A percentile compares a stretch with the other conserved stretches of the same genome.
Conservation (phyloP, 1,284 basidiomycete species). For the Sanghuangporus baumii region DNA sequence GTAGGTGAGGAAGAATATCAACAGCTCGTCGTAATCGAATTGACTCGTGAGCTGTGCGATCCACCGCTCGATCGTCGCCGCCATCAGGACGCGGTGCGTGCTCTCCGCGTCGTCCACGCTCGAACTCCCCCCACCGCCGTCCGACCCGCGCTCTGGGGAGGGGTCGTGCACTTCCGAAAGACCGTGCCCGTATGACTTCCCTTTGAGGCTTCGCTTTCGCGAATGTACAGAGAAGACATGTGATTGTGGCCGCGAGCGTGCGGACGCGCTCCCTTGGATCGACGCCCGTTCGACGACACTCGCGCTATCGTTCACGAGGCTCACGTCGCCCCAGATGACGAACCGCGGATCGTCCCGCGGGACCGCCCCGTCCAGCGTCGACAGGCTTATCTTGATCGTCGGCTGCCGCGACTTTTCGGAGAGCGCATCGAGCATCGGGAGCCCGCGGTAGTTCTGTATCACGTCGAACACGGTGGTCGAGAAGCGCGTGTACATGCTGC, state of each 20-base stretch:
- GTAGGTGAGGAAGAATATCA: conserved; percentile 86
- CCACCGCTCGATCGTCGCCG: conserved; percentile 87
- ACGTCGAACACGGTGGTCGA: conserved; percentile 74
- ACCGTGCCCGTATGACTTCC: conserved; percentile 19
- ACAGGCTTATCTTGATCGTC: conserved; percentile 61
- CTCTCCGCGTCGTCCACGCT: conserved; percentile 22
- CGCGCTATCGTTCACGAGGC: conserved; percentile 35
- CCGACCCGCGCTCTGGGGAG: conserved; percentile 23
- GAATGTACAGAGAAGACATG: conserved; percentile 44
- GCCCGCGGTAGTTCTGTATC: conserved; percentile 71
- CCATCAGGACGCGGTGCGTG: conserved; percentile 56
- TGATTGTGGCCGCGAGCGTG: conserved; percentile 32
- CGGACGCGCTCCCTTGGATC: conserved; percentile 8
- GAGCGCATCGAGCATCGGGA: conserved; percentile 61
- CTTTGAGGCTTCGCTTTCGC: conserved; percentile 29
- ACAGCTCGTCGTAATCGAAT: conserved; percentile 75
- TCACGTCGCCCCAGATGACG: conserved; percentile 78
- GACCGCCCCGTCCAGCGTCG: conserved; percentile 56
- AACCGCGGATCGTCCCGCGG: conserved; percentile 82
- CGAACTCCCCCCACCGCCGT: conserved; percentile 24
- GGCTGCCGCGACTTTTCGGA: conserved; percentile 43
- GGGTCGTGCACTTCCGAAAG: conserved; percentile 19
- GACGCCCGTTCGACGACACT: conserved; percentile 16
- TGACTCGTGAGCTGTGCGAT: conserved; percentile 83
- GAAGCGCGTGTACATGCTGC: conserved; percentile 54